phyloP scores from a whole-genome alignment of 2,329 filamentous ascomycete species.

The Taxawa tesnikishii region DNA sequence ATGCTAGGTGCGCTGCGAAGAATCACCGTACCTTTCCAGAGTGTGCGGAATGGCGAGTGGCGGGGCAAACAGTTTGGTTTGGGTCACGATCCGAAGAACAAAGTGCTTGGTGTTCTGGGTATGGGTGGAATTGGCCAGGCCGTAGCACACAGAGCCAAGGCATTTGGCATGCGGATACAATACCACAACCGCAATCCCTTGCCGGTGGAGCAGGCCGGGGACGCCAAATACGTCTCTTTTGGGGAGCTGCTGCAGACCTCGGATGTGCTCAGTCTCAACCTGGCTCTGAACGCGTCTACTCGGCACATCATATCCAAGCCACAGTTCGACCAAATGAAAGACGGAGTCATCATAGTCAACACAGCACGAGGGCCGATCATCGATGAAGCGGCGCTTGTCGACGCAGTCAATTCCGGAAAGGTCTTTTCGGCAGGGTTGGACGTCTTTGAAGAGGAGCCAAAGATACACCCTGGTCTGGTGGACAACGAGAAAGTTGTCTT shows the following conservation, averaged over 20 bases:
- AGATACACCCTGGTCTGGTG: slow-evolving; percentile 38
- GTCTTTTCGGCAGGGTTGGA: slow-evolving; percentile 44
- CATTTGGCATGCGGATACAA: slow-evolving; percentile 45
- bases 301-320: slow-evolving; percentile 39
- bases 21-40: slow-evolving; percentile 32
- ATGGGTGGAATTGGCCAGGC: slow-evolving; percentile 49
- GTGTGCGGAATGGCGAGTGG: slow-evolving; percentile 34
- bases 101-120: slow-evolving; percentile 43
- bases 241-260: slow-evolving; percentile 40
- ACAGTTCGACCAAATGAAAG: slow-evolving; percentile 42
- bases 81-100: slow-evolving; percentile 41
- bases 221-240: slow-evolving; percentile 42
- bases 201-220: slow-evolving; percentile 27
- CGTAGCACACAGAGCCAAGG: slow-evolving; percentile 34
- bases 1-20: slow-evolving; percentile 40
- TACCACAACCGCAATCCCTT: slow-evolving; percentile 43
- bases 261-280: slow-evolving; percentile 43
- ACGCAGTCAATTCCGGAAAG: slow-evolving; percentile 40
- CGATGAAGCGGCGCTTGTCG: slow-evolving; percentile 43
- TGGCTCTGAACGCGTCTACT: slow-evolving; percentile 39
- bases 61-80: slow-evolving; percentile 32
- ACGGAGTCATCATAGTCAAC: slow-evolving; percentile 45
- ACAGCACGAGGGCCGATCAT: slow-evolving; percentile 46
- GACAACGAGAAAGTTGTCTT: slow-evolving; percentile 39
- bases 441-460: slow-evolving; percentile 46